Base-by-base conservation (phyloP, 1,139 yeast genomes). In the Yamadazyma songkhlaensis region DNA sequence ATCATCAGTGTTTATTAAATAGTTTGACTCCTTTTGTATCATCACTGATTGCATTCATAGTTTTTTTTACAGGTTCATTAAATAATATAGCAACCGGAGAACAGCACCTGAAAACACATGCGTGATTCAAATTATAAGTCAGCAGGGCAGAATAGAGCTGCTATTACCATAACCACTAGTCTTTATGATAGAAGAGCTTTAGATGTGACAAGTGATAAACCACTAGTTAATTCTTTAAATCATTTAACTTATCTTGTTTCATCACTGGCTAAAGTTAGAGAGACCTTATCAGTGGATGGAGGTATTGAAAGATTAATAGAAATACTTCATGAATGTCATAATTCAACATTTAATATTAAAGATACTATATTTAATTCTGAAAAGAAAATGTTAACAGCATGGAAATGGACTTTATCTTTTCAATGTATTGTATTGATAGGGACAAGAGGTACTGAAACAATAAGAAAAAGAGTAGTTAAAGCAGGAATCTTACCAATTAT, bases 341-440 rank as follows among this genome's bases (percentile, higher is more conserved):
- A 66, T 43, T 53, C 62, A 39, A 56, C 63, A 7, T 61, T 55
- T 47, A 59, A 54, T 42, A 43, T 55, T 30, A 54, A 48, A 35
- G 72, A 67, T 38, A 60, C 54, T 48, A 62, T 77, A 22, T 72
- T 73, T 37, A 65, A 64, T 41, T 59, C 64, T 34, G 79, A 74
- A 41, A 64, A 64, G 45, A 75, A 74, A 44, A 72, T 83, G 17
- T 64, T 86, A 41, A 74, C 81, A 12, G 92, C 95, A 0, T 90
- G 97, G 96, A 92, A 90, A 62, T 92, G 98, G 98, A 87, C 96
- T 6, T 66, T 92, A 42, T 88, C 97, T 0, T 81, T 92, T 55
- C 97, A 92, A 62, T 89, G 97, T 54, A 65, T 92, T 43, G 96
- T 90, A 1, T 74, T 89, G 43, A 79, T 92, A 21, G 96, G 97